Base-by-base conservation (phyloP, 495 filamentous ascomycete species). In the Platismatia glauca region DNA sequence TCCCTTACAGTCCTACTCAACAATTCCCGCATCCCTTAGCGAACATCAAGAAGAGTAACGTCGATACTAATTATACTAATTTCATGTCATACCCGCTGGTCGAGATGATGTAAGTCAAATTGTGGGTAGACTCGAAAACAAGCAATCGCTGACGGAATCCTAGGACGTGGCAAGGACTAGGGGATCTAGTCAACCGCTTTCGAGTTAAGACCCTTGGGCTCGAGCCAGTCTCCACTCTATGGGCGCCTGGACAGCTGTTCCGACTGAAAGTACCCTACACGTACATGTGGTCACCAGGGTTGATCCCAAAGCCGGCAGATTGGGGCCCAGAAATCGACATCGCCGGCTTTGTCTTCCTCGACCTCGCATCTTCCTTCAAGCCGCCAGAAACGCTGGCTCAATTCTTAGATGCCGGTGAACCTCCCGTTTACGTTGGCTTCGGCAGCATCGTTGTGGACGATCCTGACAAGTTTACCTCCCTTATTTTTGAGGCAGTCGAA, bases 1-100 rank as follows among this genome's bases (percentile, higher is more conserved):
- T 88, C 62, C 84, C 84, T n/a, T 87, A 84, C 66, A 85, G 81
- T 12, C 82, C 85, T 0, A 90, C 87, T 0, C 80, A 80, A 60
- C 79, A 82, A 8, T 89, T 90, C 64, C 86, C 87, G 2, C 87
- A 90, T 66, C 87, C 87, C 5, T 73, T 90, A 34, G 87, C 87
- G 39, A 89, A 84, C 65, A 82, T 89, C 55, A 81, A 83, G 59
- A 81, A 78, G 43, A 78, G 77, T 18, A 86, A 87, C 67, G 78
- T 84, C 4, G 81, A 85, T 60, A 75, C 78, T 61, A 71, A 75
- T 57, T 85, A 85, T 62, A 82, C 85, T 8, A 91, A 90, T 74
- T 89, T 89, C 65, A 83, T 90, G 58, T 83, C 81, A 13, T 91
- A 90, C 68, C 82, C 86, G 2, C 74, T 90, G 41, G 86, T 87